These are phyloP conservation scores for carrot (Daucus carota) DNA, from an alignment of 129 eudicot genomes.

Conservation along the genomic window DH1_v3.0 NC_030389.2:34170001-34170500, in stretches of 20 bases:
- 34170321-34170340: too few relatives aligned
- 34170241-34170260: not conserved
- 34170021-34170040: not conserved
- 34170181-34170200: not conserved
- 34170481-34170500: too few relatives aligned
- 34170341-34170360: too few relatives aligned
- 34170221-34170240: not conserved
- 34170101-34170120: not conserved
- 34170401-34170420: too few relatives aligned
- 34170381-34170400: too few relatives aligned
- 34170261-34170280: too few relatives aligned
- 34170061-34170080: slow-evolving; percentile 2
- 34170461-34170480: too few relatives aligned
- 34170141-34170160: slow-evolving; percentile 4
- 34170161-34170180: slow-evolving; percentile 11
- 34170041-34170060: not conserved
- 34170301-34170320: too few relatives aligned
- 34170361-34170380: too few relatives aligned
- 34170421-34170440: too few relatives aligned
- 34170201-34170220: not conserved
- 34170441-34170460: too few relatives aligned
- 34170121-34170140: not conserved
- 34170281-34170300: too few relatives aligned
- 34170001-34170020: not conserved
- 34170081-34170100: slow-evolving; percentile 11